phyloP scores from a whole-genome alignment of 495 filamentous ascomycete genomes.

The Trichocladium antarcticum region DNA sequence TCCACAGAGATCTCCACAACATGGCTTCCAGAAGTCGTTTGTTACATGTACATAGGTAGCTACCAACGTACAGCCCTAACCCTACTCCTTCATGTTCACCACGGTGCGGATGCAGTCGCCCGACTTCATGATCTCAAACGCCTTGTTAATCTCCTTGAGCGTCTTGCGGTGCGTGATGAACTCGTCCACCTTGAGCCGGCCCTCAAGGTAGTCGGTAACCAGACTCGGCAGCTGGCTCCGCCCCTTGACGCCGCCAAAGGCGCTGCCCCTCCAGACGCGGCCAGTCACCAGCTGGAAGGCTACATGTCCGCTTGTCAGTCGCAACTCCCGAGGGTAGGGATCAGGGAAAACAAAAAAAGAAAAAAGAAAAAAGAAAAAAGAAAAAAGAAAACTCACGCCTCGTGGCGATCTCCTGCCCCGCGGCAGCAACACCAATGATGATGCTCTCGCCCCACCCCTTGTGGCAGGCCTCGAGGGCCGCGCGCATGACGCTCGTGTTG shows the following conservation, averaged over 20 bases:
- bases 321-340: slow-evolving; percentile 13
- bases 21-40: too few species aligned
- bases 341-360: background rate
- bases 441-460: slow-evolving; percentile 99
- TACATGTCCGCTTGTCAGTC: slow-evolving; percentile 27
- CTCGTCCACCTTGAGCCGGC: slow-evolving; percentile 94
- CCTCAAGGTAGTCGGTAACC: slow-evolving; percentile 80
- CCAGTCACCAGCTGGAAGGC: slow-evolving; percentile 98
- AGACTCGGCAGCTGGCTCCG: slow-evolving; percentile 81
- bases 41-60: too few species aligned
- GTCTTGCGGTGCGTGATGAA: slow-evolving; percentile 95
- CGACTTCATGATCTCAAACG: slow-evolving; percentile 87
- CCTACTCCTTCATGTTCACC: slow-evolving; percentile 40
- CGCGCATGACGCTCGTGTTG: slow-evolving; percentile 91
- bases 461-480: slow-evolving; percentile 93
- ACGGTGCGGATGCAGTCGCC: slow-evolving; percentile 93
- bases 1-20: too few species aligned
- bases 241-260: slow-evolving; percentile 96
- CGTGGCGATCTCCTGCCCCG: slow-evolving; percentile 92
- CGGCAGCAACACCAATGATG: slow-evolving; percentile 93
- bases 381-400: slow-evolving; percentile 59
- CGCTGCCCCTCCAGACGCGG: slow-evolving; percentile 94
- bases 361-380: background rate
- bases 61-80: too few species aligned
- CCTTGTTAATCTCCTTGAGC: slow-evolving; percentile 69